Conservation (phyloP, 2,329 filamentous ascomycete genomes). For the Oidium heveae region DNA sequence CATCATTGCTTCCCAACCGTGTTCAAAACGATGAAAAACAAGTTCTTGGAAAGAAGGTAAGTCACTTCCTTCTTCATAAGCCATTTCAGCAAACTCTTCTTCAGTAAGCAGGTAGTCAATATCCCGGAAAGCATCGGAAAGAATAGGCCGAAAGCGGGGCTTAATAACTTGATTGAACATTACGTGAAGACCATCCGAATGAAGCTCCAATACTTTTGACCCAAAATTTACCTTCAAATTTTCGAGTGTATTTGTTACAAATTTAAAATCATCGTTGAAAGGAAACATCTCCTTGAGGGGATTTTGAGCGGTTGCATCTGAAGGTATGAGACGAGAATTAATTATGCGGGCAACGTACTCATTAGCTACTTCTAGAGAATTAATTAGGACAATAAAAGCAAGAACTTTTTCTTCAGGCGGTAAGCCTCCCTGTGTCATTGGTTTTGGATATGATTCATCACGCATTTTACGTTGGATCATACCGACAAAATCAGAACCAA, state of each 20-base stretch:
- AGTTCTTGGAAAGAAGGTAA: constrained; percentile 30
- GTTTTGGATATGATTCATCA: constrained; percentile 75
- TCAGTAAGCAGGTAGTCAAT: constrained; percentile 56
- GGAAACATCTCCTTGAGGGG: constrained; percentile 45
- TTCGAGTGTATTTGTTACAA: constrained; percentile 42
- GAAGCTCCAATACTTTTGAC: constrained; percentile 54
- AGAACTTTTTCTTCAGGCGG: constrained; percentile 78
- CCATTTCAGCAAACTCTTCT: constrained; percentile 31
- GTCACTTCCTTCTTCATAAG: constrained; percentile 22
- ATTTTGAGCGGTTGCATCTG: constrained; percentile 16
- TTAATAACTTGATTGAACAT: constrained; percentile 75
- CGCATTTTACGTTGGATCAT: constrained; percentile 98
- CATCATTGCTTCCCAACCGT: constrained; percentile 67
- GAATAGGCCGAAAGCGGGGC: constrained; percentile 55
- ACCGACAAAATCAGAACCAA: constrained; percentile 74
- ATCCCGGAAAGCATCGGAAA: constrained; percentile 77
- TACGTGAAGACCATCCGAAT: constrained; percentile 63
- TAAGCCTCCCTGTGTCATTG: constrained; percentile 50
- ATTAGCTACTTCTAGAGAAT: constrained; percentile 78
- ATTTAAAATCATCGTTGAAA: constrained; percentile 47
- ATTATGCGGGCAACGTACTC: constrained; percentile 83
- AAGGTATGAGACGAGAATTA: constrained; percentile 30
- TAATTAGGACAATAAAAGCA: constrained; percentile 75
- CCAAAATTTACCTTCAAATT: constrained; percentile 48
- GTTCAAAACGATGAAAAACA: constrained; percentile 57